phyloP scores from a whole-genome alignment of 371 early-diverging fungal genomes.

The Haplosporangium sp. region DNA sequence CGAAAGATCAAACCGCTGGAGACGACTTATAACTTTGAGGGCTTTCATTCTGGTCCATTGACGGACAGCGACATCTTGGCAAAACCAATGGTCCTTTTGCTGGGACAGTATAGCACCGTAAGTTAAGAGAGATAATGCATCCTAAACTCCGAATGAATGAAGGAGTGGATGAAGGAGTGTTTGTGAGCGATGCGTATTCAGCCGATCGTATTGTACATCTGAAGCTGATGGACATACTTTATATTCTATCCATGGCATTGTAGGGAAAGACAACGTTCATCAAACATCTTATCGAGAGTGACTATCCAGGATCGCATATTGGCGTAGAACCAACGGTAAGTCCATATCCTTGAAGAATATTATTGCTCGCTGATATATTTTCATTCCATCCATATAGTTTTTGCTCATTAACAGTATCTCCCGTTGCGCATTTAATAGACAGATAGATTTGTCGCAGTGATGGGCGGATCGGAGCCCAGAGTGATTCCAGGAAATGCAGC shows the following conservation, averaged over 20 bases:
- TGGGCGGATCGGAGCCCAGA: slow-evolving; percentile 77
- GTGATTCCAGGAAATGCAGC: slow-evolving; percentile 92
- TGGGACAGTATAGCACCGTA: slow-evolving; percentile 89
- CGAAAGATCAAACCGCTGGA: slow-evolving; percentile 80
- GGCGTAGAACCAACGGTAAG: slow-evolving; percentile 87
- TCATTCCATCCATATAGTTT: not conserved
- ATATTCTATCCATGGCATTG: no score
- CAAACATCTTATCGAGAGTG: slow-evolving; percentile 81
- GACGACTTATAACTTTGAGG: slow-evolving; percentile 81
- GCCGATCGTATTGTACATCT: no score
- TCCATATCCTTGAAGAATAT: not conserved
- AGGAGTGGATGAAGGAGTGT: not conserved
- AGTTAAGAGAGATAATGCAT: no score
- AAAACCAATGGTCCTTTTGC: slow-evolving; percentile 85
- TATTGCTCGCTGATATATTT: not conserved
- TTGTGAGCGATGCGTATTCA: not conserved
- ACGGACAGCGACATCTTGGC: slow-evolving; percentile 85
- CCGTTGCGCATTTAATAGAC: slow-evolving; percentile 68
- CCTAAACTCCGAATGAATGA: not conserved
- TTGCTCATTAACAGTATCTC: no score
- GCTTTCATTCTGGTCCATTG: slow-evolving; percentile 81
- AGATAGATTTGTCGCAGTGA: slow-evolving; percentile 87
- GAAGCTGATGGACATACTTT: no score
- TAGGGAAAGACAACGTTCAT: slow-evolving; percentile 89
- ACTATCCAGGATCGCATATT: slow-evolving; percentile 87